Base-by-base conservation (phyloP, 192 early-diverging fungal species). In the Podila verticillata region DNA sequence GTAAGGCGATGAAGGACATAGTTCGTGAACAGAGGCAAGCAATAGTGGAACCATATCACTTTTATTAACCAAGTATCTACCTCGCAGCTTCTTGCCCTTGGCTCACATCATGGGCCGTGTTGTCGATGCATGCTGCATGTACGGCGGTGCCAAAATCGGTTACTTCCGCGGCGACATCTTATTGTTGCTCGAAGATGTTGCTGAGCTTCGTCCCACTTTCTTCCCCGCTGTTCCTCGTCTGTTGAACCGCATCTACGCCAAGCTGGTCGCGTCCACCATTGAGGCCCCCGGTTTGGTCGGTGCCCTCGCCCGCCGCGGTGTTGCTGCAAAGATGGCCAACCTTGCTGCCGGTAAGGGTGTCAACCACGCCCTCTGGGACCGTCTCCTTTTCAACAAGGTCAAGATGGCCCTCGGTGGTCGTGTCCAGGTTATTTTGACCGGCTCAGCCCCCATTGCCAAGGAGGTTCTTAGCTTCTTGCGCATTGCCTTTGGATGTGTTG, bases 211-310 rank as follows among this genome's bases (percentile, higher is more conserved):
- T 34, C 97, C 97, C 7, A 96, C 93, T 28, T 36, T 96, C 57
- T 96, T 99, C 75, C 86, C 83, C 61, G 89, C 93, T 26, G 97
- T 99, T n/a, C 96, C 97, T 8, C 91, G 96, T 24, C 83, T 99
- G 49, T 85, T 96, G 74, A 97, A 95, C 88, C 91, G 96, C 63
- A 92, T 98, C 69, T 93, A 97, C 72, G 92, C 75, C 61, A 88
- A 85, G 60, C 34, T 89, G 58, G 75, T 78, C 31, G 63, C 75
- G 31, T 70, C 74, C 1, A 89, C 88, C 22, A 68, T 94, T 54
- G 82, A 91, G 39, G 91, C 91, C 0, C 88, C 92, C 0, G 91
- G 91, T 32, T 34, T 84, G 3, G 81, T 73, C 5, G 88, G 88
- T 39, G 71, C 66, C 5, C 58, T 93, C 58, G 84, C 90, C 15